A percentile compares a stretch with the other conserved stretches of the same genome.
phyloP scores from a whole-genome alignment of 176 grass and related monocot species.

The Dendrocalamus sinicus region DNA sequence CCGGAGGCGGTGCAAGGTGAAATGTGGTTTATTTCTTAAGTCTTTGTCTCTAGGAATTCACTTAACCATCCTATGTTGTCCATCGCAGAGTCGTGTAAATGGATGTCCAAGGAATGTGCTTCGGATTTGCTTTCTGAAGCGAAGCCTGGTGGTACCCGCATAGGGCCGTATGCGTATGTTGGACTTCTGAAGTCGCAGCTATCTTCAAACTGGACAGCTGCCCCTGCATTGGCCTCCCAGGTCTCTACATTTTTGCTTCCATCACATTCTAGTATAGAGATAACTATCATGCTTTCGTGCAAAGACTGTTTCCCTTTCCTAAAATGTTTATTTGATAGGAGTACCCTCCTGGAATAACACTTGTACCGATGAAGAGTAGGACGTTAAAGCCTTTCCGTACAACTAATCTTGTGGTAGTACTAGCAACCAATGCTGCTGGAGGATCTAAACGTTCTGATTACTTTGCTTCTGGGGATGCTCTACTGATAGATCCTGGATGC shows the following conservation, averaged over 20 bases:
- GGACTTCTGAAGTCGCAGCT: conserved; percentile 50
- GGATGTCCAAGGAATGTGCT: conserved; percentile 68
- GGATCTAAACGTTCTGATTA: conserved; percentile 38
- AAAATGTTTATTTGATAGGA: conserved; percentile 57
- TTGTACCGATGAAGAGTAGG: conserved; percentile 93
- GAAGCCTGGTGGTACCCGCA: conserved; percentile 51
- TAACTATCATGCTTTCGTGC: neutral
- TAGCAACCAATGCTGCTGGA: conserved; percentile 35
- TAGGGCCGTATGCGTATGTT: conserved; percentile 61
- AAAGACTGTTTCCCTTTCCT: conserved; percentile 5
- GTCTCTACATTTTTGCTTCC: conserved; percentile 36
- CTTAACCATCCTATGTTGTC: conserved; percentile 3
- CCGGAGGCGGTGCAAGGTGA: conserved; percentile 60
- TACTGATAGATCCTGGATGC: conserved; percentile 88
- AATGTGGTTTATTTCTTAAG: neutral
- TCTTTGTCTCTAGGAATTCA: neutral
- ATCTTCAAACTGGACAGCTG: conserved; percentile 27
- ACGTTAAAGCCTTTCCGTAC: conserved; percentile 79
- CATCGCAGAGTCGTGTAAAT: conserved; percentile 69
- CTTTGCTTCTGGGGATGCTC: conserved; percentile 62
- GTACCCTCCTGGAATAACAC: conserved; percentile 85
- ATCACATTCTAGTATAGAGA: neutral
- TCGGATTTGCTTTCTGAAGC: conserved; percentile 52
- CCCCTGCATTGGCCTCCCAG: conserved; percentile 60
- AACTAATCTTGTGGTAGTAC: conserved; percentile 84